Conservation (phyloP, 2,329 filamentous ascomycete species). For the Nemania sp. region DNA sequence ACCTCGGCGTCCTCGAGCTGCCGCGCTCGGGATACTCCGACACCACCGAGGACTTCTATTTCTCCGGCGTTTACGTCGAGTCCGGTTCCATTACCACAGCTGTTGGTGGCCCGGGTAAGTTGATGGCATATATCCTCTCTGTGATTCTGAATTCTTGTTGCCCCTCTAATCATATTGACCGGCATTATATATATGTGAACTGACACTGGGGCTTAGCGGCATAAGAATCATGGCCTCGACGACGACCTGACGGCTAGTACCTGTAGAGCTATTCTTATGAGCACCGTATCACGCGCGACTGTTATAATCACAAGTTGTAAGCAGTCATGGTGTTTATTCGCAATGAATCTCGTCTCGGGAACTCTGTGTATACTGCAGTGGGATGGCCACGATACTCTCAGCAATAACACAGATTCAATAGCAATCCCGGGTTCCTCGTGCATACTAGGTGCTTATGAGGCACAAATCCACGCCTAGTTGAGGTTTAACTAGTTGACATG, state of each 20-base stretch:
- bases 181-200: background rate
- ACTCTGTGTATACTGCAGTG: background rate
- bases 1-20: slow-evolving; percentile 71
- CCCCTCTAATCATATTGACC: background rate
- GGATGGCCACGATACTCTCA: background rate
- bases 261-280: background rate
- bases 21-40: slow-evolving; percentile 61
- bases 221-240: background rate
- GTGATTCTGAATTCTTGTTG: background rate
- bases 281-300: background rate
- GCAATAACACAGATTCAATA: background rate
- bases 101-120: slow-evolving; percentile 38
- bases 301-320: background rate
- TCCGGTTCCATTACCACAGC: slow-evolving; percentile 50
- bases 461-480: background rate
- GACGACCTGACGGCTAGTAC: background rate
- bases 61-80: slow-evolving; percentile 74
- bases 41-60: slow-evolving; percentile 69
- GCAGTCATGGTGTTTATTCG: background rate
- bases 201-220: slow-evolving; percentile 12
- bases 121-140: background rate
- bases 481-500: background rate
- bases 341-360: background rate
- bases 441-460: background rate
- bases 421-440: background rate